Base-by-base conservation (phyloP, 164 flowering plant species). In the Buxus sempervirens region DNA sequence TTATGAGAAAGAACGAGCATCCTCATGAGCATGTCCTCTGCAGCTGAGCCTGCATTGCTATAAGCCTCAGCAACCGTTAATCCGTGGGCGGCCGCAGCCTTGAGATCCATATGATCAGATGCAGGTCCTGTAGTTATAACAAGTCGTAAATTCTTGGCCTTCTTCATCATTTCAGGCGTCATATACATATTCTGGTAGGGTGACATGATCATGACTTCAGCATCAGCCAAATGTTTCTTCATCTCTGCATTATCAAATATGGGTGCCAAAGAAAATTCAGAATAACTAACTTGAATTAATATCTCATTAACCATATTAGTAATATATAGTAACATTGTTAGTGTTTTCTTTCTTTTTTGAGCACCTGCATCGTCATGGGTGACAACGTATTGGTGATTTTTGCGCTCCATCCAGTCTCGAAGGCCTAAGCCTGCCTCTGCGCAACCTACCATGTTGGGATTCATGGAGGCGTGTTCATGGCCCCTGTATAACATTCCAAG, bases 161-260 rank as follows among this genome's bases (percentile, higher is more conserved):
- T 92, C 73, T 90, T 92, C 67, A 95, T 95, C 72, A 97, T 82
- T 65, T 95, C 99, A 2, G 92, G 96, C 7, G 97, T 92, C 4
- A 92, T 91, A 72, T 95, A 95, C 58, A 97, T 97, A 0, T 97
- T 97, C 65, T 95, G 98, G 85, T 92, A 95, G 12, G 99, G 98
- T 13, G 99, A 92, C 0, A 89, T 42, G 74, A 95, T 95, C 67
- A 95, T 87, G 61, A 92, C 99, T 74, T 95, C 90, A 62, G 87
- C 87, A 72, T 95, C 98, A 0, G 94, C 88, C 71, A 92, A 87
- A 62, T 92, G 99, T 63, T 90, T 90, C 66, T 95, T 98, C 2
- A 95, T 92, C 72, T 95, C 98, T 95, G 96, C 75, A 32, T 32
- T 32, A 32, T 3, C 5, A 32, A 32, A 32, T 32, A 32, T 32